A percentile compares a stretch with the other conserved stretches of the same genome.
Conservation (phyloP, 2,329 filamentous ascomycete species). For the Dactylellina sp. region DNA sequence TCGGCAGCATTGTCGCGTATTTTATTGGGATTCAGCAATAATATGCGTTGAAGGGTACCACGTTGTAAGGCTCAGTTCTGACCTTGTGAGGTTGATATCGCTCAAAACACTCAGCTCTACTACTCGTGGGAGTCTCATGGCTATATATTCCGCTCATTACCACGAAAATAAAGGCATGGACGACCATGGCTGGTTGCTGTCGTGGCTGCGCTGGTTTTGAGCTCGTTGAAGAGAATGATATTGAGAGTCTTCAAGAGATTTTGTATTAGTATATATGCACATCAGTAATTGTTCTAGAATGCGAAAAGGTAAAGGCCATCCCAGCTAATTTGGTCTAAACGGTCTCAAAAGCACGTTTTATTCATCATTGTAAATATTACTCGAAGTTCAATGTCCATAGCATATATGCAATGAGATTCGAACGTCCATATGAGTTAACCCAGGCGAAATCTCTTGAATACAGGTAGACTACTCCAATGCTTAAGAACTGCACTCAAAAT, state of each 20-base stretch:
- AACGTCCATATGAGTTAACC: too few species aligned
- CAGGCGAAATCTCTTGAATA: too few species aligned
- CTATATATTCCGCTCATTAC: slow-evolving; percentile 43
- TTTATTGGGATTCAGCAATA: neutral
- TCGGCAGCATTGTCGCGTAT: slow-evolving; percentile 24
- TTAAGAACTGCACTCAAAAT: too few species aligned
- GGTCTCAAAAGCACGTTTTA: slow-evolving; percentile 22
- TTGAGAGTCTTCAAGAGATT: slow-evolving; percentile 21
- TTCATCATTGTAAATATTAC: too few species aligned
- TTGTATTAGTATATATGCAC: neutral
- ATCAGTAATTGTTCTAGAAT: too few species aligned
- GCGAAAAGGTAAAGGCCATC: too few species aligned
- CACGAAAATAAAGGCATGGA: neutral
- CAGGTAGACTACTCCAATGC: too few species aligned
- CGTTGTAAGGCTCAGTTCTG: neutral
- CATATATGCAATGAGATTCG: too few species aligned
- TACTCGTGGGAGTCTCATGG: slow-evolving; percentile 22
- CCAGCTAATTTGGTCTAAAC: neutral
- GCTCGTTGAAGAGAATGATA: slow-evolving; percentile 30
- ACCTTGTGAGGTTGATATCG: slow-evolving; percentile 44
- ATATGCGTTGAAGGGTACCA: slow-evolving; percentile 2
- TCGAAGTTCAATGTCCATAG: neutral
- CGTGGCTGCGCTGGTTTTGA: slow-evolving; percentile 18
- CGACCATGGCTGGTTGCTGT: neutral
- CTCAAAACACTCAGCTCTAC: slow-evolving; percentile 39